Conservation (phyloP, 805 yeast genomes). For the Kuraishia hungarica region DNA sequence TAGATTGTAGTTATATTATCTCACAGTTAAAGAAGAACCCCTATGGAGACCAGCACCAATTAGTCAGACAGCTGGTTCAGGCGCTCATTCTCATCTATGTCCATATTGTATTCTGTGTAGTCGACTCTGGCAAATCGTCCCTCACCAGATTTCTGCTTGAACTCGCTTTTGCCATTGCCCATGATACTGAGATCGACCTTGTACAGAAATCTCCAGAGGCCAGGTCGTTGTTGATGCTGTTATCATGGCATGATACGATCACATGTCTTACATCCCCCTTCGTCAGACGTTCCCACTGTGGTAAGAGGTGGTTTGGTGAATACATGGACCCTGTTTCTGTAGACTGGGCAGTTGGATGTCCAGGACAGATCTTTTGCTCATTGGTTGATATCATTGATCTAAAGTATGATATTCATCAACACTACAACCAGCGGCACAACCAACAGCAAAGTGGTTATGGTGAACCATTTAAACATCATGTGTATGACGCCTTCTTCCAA, state of each 20-base stretch:
- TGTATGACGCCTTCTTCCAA: not conserved
- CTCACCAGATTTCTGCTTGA: not conserved
- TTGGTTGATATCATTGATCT: constrained; percentile 1
- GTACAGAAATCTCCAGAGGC: not conserved
- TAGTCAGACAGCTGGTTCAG: not conserved
- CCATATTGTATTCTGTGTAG: not conserved
- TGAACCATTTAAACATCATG: no score
- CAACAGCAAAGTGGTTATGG: no score
- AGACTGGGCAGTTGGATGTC: not conserved
- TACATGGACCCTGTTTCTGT: not conserved
- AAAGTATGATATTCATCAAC: not conserved
- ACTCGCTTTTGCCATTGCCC: not conserved
- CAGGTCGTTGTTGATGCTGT: not conserved
- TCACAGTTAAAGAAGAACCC: not conserved
- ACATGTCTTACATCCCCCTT: not conserved
- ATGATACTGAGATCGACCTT: not conserved
- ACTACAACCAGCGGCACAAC: not conserved
- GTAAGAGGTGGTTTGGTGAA: not conserved
- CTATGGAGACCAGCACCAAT: not conserved
- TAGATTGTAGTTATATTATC: not conserved
- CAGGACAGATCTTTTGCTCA: not conserved
- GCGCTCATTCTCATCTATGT: not conserved
- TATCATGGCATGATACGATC: not conserved
- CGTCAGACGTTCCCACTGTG: not conserved
- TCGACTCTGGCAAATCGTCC: not conserved